A percentile compares a stretch with the other conserved stretches of the same genome.
phyloP scores from a whole-genome alignment of 2,329 filamentous ascomycete genomes.

The Neonectria punicea region DNA sequence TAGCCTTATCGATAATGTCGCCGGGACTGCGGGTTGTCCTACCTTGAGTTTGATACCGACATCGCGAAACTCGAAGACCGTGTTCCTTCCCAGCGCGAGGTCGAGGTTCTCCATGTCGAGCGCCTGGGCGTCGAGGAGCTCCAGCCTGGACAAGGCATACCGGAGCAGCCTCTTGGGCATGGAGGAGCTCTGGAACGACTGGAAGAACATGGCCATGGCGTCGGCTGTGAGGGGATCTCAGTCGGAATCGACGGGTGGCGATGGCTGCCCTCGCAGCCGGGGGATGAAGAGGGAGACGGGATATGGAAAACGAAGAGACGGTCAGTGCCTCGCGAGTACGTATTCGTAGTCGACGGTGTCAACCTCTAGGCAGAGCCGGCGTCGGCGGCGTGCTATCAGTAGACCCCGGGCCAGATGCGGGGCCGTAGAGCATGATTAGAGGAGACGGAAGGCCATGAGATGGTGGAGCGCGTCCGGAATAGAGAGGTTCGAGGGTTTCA shows the following conservation, averaged over 20 bases:
- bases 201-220: conserved; percentile 78
- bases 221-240: conserved; percentile 23
- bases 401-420: conserved; percentile 50
- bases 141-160: conserved; percentile 84
- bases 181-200: conserved; percentile 71
- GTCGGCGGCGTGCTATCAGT: conserved; percentile 47
- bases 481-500: conserved; percentile 8
- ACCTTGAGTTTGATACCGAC: conserved; percentile 84
- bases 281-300: conserved; percentile 6
- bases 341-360: conserved; percentile 26
- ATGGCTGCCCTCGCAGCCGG: conserved; percentile 35
- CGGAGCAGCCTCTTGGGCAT: conserved; percentile 91
- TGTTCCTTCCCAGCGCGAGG: conserved; percentile 82
- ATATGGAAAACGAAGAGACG: conserved; percentile 13
- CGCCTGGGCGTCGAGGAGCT: conserved; percentile 87
- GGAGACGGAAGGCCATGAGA: conserved; percentile 35
- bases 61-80: conserved; percentile 86
- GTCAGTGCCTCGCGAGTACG: conserved; percentile 14
- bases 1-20: conserved; percentile 33
- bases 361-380: conserved; percentile 37
- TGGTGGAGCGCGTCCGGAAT: neutral
- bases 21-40: conserved; percentile 43
- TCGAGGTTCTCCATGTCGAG: conserved; percentile 89
- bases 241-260: conserved; percentile 22
- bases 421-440: conserved; percentile 49